Percentiles rank a stretch among this genome's conserved stretches.
Evolutionary conservation across 2,329 filamentous ascomycete genomes (phyloP).

Genomic region (Neofusicoccum laricinum): DNA sequence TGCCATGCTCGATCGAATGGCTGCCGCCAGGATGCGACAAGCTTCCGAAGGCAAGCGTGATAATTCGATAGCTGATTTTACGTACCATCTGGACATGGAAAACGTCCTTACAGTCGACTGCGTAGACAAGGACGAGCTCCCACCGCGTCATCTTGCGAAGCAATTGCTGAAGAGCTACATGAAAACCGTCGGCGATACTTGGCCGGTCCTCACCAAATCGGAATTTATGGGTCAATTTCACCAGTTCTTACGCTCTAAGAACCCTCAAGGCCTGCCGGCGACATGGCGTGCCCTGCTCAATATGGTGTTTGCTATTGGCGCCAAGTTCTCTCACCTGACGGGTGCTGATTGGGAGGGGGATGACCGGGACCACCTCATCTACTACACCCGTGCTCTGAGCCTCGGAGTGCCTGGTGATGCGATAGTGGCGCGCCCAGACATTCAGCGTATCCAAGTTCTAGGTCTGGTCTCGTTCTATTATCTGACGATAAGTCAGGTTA

Average conservation of each 20-base stretch:
- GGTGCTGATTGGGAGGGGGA: conserved; percentile 21
- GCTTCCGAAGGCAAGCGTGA: not conserved
- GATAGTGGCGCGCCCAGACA: conserved; percentile 31
- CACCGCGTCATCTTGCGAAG: conserved; percentile 29
- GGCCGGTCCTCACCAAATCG: conserved; percentile 37
- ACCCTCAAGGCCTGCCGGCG: conserved; percentile 17
- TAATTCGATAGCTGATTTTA: not conserved
- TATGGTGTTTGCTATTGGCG: conserved; percentile 41
- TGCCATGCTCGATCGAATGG: not conserved
- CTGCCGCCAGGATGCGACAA: not conserved
- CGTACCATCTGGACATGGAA: conserved; percentile 28
- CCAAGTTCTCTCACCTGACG: conserved; percentile 32
- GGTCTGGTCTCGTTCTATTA: conserved; percentile 39
- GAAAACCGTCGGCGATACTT: conserved; percentile 35
- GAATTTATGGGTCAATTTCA: conserved; percentile 33
- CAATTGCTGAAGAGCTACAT: conserved; percentile 36
- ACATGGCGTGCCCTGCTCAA: conserved; percentile 40
- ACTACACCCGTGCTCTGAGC: conserved; percentile 35
- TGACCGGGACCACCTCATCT: conserved; percentile 35
- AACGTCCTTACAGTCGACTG: conserved; percentile 26
- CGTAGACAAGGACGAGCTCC: conserved; percentile 33
- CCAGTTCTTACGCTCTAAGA: conserved; percentile 25
- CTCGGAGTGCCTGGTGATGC: conserved; percentile 29
- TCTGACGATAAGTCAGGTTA: conserved; percentile 38
- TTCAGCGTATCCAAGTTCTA: conserved; percentile 37